Evolutionary conservation across 495 filamentous ascomycete genomes (phyloP), one percentile per base, ranked within the genome.

Genomic region (Talaromyces borbonicus): DNA sequence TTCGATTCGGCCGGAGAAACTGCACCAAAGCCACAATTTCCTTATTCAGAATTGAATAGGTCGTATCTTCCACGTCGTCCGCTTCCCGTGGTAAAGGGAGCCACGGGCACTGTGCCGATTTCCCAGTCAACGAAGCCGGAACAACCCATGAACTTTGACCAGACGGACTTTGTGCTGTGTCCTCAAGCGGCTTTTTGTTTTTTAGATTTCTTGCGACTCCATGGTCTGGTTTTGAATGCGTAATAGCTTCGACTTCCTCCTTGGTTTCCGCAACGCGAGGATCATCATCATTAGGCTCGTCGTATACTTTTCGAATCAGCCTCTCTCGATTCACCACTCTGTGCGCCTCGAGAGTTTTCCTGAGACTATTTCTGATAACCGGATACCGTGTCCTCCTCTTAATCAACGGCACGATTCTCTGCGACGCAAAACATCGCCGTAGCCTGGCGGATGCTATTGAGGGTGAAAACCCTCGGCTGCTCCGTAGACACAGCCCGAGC

Each of bases 271-370:
- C 26, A 48, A 27, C 23, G n/a, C 44, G 52, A 5, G 52, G 22
- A 2, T 18, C 33, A 14, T 20, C 38, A 20, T 3, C 26, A 18
- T 9, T 27, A 25, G 43, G 39, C 18, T 46, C 22, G 15, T 31
- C 33, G n/a, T 46, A 7, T 3, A 61, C 33, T 47, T 66, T 69
- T 29, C 71, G 70, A 24, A 76, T 60, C 22, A 72, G 39, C 14
- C 62, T 52, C 19, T 61, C 59, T 42, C 68, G 63, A 51, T 79
- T 79, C 9, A 59, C 53, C 6, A 52, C 52, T 29, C 73, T 72
- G 52, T 78, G 75, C 16, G 72, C 71, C 45, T 73, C 67, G 33
- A 78, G 61, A 2, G 75, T 78, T 43, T 65, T 66, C 25, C 52
- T 39, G 15, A 48, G 19, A 19, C 43, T 46, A 15, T 23, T 35